Percentiles rank a stretch among this genome's conserved stretches.
Conservation (phyloP, 2,329 filamentous ascomycete species). For the Colletotrichum navitas region DNA sequence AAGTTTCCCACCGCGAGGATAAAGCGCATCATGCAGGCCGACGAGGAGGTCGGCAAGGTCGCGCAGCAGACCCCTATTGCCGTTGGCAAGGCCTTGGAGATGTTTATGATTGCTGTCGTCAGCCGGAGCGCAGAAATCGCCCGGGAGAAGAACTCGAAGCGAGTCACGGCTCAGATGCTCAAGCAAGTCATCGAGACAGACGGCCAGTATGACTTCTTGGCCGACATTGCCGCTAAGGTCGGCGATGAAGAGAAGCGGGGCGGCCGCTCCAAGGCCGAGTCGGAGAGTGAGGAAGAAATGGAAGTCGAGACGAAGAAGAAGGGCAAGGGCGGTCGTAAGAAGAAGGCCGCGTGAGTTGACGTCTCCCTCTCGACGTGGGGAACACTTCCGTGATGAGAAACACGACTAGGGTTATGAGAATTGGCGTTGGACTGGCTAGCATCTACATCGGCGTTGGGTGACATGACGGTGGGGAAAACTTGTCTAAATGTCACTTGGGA, state of each 20-base stretch:
- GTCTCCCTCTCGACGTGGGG: neutral
- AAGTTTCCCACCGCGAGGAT: constrained; percentile 98
- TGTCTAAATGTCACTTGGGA: constrained; percentile 34
- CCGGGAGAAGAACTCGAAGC: constrained; percentile 84
- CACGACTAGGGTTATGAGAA: constrained; percentile 39
- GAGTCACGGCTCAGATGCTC: constrained; percentile 89
- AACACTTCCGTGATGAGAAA: constrained; percentile 36
- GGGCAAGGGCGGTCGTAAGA: constrained; percentile 61
- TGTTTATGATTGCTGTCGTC: constrained; percentile 97
- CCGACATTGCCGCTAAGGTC: constrained; percentile 90
- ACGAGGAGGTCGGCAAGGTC: constrained; percentile 98
- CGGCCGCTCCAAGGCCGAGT: constrained; percentile 61
- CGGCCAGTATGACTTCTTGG: constrained; percentile 93
- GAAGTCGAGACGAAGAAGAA: constrained; percentile 63
- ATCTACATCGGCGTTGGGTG: constrained; percentile 48
- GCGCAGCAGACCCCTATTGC: constrained; percentile 97
- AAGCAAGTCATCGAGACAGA: constrained; percentile 91
- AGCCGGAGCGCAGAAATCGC: constrained; percentile 89
- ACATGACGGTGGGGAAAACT: constrained; percentile 32
- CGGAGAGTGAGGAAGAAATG: constrained; percentile 64
- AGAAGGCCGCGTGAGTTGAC: constrained; percentile 55
- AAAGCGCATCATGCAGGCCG: constrained; percentile 99
- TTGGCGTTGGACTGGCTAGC: constrained; percentile 46
- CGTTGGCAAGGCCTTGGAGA: constrained; percentile 93
- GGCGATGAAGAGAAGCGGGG: constrained; percentile 67